phyloP scores from a whole-genome alignment of 345 rosid species.

The Geranium rotundifolium region DNA sequence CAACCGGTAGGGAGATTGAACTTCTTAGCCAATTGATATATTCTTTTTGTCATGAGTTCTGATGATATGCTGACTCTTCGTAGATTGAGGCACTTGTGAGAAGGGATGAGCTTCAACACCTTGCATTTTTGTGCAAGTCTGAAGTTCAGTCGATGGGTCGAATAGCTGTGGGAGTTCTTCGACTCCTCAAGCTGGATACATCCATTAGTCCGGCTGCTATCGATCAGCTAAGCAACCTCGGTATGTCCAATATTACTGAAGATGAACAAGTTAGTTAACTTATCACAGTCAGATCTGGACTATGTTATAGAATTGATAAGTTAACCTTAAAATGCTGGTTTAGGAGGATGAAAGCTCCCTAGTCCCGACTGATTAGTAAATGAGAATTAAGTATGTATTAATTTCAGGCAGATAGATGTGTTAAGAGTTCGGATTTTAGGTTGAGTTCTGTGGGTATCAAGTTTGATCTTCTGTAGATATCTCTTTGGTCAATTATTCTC shows the following conservation, averaged over 20 bases:
- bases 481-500: too few relatives aligned
- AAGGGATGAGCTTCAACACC: conserved; percentile 80
- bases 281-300: too few relatives aligned
- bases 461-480: too few relatives aligned
- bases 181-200: conserved; percentile 71
- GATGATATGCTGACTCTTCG: conserved; percentile 7
- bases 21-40: conserved; percentile 11
- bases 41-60: conserved; percentile 8
- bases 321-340: background rate
- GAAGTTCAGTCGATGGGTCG: conserved; percentile 92
- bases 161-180: conserved; percentile 71
- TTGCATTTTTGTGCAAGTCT: conserved; percentile 64
- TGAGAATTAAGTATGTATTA: too few relatives aligned
- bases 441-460: too few relatives aligned
- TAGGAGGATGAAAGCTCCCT: too few relatives aligned
- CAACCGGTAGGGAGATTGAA: conserved; percentile 50
- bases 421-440: too few relatives aligned
- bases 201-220: conserved; percentile 70
- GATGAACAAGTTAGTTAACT: too few relatives aligned
- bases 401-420: too few relatives aligned
- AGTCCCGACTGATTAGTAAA: too few relatives aligned
- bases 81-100: conserved; percentile 87
- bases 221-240: conserved; percentile 87
- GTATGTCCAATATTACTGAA: conserved; percentile 23
- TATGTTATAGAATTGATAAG: background rate